Conservation (phyloP, 2,329 filamentous ascomycete species). For the Colletotrichum shisoi region DNA sequence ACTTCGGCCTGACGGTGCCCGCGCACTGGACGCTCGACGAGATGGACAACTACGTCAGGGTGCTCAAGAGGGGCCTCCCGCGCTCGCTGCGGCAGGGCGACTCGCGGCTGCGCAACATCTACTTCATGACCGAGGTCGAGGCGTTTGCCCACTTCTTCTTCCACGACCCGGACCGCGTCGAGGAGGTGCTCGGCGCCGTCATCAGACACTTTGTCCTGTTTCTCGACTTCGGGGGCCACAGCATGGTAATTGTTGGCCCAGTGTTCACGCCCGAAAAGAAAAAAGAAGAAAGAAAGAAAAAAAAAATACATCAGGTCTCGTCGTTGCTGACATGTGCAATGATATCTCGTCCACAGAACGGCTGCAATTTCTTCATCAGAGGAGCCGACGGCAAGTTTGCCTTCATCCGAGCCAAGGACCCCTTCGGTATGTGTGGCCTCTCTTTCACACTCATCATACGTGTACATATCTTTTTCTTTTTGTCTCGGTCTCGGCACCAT, state of each 20-base stretch:
- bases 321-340: too few relatives aligned
- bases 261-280: too few relatives aligned
- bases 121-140: conserved; percentile 27
- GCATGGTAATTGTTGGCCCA: conserved; percentile 25
- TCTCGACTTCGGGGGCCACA: conserved; percentile 36
- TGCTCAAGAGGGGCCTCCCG: neutral
- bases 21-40: conserved; percentile 13
- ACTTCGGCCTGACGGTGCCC: neutral
- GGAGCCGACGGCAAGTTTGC: neutral
- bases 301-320: too few relatives aligned
- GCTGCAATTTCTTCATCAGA: conserved; percentile 24
- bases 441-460: too few relatives aligned
- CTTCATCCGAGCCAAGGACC: neutral
- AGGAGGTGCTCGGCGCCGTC: neutral
- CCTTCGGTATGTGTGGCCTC: conserved; percentile 30
- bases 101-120: neutral
- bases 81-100: neutral
- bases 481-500: accelerated
- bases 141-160: conserved; percentile 26
- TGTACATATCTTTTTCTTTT: too few relatives aligned
- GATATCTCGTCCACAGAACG: conserved; percentile 7
- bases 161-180: neutral
- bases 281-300: too few relatives aligned
- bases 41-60: neutral
- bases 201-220: conserved; percentile 9